Evolutionary conservation across 2,329 filamentous ascomycete species (phyloP), one percentile per base, ranked within the genome.

Genomic region (Neocatenulostroma microsporum): DNA sequence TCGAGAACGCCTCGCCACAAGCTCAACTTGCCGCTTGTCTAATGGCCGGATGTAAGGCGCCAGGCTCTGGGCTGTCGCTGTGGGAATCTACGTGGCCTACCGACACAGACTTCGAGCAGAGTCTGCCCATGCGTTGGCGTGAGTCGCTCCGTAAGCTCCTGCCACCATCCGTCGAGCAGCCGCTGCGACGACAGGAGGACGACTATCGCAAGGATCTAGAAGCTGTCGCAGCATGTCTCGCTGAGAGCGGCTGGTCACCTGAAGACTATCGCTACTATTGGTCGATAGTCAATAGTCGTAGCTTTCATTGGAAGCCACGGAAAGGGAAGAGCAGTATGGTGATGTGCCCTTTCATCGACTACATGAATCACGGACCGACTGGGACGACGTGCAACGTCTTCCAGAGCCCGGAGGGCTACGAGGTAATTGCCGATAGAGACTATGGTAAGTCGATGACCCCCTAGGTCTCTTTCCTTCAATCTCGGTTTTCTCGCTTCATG

Each of bases 341-440:
- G 8, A 69, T 85, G 47, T 80, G 79, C 57, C 82, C 82, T 1
- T 78, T 84, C 23, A 76, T 80, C 1, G 82, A 87, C 56, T 74
- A 83, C 37, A 80, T 86, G 66, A 87, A 76, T 45, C 72, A 76
- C 44, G 59, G 51, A 26, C 51, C 57, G 1, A 50, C 58, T 11
- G 62, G 63, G 18, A 47, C 53, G 11, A 62, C 62, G 11, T 80
- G 76, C 57, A 58, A 64, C 11, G 74, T 77, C 1, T 53, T 64
- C 3, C 74, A 73, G 48, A 63, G 69, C 30, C 44, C 58, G 1
- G 56, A 60, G 1, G 69, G 69, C 5, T 84, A 77, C 60, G 67
- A 64, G 17, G 67, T 84, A 30, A 67, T 61, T 13, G 69, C 76
- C 2, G 61, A 68, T 30, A 57, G 63, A 2, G 53, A 62, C 0